phyloP scores from a whole-genome alignment of 129 eudicot genomes.

The Apium graveolens region DNA sequence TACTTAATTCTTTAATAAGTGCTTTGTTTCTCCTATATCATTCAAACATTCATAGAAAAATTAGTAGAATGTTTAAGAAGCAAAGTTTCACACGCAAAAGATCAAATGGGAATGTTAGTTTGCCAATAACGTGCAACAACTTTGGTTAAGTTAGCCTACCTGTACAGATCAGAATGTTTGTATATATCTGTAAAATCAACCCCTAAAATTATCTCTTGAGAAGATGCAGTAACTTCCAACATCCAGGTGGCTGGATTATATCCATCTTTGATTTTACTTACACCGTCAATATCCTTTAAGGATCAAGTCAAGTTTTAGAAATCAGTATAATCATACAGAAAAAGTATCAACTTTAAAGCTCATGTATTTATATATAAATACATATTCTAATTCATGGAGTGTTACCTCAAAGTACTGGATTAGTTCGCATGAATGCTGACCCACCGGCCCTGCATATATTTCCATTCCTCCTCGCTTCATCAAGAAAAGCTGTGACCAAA shows the following conservation, averaged over 20 bases:
- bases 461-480: slow-evolving; percentile 8
- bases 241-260: slow-evolving; percentile 10
- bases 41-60: not conserved
- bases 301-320: not conserved
- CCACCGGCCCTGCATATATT: slow-evolving; percentile 6
- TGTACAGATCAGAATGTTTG: not conserved
- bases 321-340: not conserved
- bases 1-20: slow-evolving; percentile 1
- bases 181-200: slow-evolving; percentile 6
- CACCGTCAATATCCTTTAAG: not conserved
- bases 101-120: not conserved
- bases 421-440: not conserved
- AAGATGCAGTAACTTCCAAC: slow-evolving; percentile 10
- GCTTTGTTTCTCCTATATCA: slow-evolving; percentile 2
- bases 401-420: slow-evolving; percentile 3
- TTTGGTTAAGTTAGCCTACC: not conserved
- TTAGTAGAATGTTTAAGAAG: not conserved
- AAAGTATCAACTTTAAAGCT: not conserved
- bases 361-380: not conserved
- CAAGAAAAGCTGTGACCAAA: not conserved
- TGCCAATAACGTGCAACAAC: not conserved
- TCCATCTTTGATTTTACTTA: slow-evolving; percentile 2
- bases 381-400: not conserved
- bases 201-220: not conserved
- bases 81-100: not conserved